Base-by-base conservation (phyloP, 192 early-diverging fungal species). In the Coemansia sp. region DNA sequence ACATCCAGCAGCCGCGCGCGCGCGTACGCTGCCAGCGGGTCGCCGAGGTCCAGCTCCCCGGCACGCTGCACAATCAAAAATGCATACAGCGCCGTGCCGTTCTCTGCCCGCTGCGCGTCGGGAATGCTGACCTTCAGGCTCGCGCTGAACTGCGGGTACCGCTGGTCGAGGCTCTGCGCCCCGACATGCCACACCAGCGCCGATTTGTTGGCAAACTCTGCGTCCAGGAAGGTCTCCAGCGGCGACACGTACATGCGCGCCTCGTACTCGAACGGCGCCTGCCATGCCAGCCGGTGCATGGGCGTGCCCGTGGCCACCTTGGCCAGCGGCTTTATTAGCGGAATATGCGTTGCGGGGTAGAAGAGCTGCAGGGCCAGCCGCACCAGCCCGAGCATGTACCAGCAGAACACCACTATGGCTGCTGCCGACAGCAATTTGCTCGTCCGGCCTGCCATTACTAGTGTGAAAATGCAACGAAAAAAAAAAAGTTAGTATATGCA, bases 331-430 rank as follows among this genome's bases (percentile, higher is more conserved):
- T 61, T 73, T 1, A 80, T 11, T 24, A 80, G 30, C 19, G 77
- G 77, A 30, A 80, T 66, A 42, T 73, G 63, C 22, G 58, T 66
- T 5, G 67, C 58, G 7, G 77, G 77, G 49, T 80, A 80, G 42
- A 80, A 73, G n/a, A 80, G 33, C 33, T 47, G 23, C 18, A 80
- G 28, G 3, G 58, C 47, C 9, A 73, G 46, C 1, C 55, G 40
- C 18, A 35, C 45, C 24, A 80, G 54, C 27, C 44, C 42, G 28
- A 40, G 24, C 55, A 70, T 53, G 42, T 73, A 73, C 63, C 63
- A 73, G 50, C 49, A 51, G 30, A 73, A 80, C 56, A 58, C 27
- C 19, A 47, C 63, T 9, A 66, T 42, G 10, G 64, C 67, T 19
- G 54, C 5, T 18, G 62, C 49, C 24, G 71, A 67, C 40, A 58